Percentiles rank a stretch among this genome's conserved stretches.
These are phyloP conservation scores for Quercus phellos DNA, from an alignment of 331 rosid species.

Conservation along the genomic window DNA sequence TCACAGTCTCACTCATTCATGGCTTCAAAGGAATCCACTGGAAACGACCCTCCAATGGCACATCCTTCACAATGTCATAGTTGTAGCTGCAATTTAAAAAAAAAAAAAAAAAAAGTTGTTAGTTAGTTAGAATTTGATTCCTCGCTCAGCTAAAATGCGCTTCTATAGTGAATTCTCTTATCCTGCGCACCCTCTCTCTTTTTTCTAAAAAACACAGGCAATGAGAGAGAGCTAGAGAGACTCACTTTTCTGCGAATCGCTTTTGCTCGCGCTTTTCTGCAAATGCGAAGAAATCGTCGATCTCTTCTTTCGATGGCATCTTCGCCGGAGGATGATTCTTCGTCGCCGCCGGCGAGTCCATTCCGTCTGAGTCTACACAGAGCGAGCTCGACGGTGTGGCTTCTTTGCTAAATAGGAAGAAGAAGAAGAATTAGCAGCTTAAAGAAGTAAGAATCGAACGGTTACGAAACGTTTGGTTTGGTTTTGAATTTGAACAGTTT, in stretches of 20 bases:
- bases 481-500: not conserved
- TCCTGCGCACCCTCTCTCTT: constrained; percentile 14
- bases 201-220: no score
- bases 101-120: constrained; percentile 30
- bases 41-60: constrained; percentile 88
- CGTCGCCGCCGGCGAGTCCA: constrained; percentile 20
- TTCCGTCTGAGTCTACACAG: constrained; percentile 42
- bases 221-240: not conserved
- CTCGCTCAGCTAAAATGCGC: constrained; percentile 36
- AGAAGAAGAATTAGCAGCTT: not conserved
- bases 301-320: constrained; percentile 50
- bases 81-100: constrained; percentile 63
- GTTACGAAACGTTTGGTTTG: constrained; percentile 21
- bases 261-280: constrained; percentile 73
- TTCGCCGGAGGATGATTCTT: constrained; percentile 12
- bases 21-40: constrained; percentile 82
- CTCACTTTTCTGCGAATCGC: constrained; percentile 78
- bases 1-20: constrained; percentile 13
- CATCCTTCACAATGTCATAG: constrained; percentile 73
- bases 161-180: constrained; percentile 22
- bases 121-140: constrained; percentile 54
- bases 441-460: not conserved
- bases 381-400: constrained; percentile 41
- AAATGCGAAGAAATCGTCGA: constrained; percentile 69
- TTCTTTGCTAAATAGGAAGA: constrained; percentile 30